These are phyloP conservation scores for Geotrichum citri-aurantii DNA, from an alignment of 1,139 yeast species.

Conservation along the genomic window DNA sequence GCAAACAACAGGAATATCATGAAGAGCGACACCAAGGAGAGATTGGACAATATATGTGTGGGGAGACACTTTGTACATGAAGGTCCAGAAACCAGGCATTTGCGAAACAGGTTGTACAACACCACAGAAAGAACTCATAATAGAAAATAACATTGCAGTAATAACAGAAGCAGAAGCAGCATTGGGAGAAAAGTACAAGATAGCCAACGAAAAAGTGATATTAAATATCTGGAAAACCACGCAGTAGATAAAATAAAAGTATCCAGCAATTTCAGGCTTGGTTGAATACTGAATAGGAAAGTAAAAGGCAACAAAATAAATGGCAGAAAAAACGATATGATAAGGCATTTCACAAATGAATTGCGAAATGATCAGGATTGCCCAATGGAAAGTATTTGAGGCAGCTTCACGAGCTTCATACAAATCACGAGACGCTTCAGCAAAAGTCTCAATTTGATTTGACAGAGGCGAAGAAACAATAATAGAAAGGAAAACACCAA, in stretches of 20 bases:
- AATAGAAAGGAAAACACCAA: conserved; percentile 47
- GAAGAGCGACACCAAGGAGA: conserved; percentile 48
- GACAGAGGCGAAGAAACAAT: conserved; percentile 49
- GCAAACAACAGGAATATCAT: conserved; percentile 54
- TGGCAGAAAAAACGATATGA: conserved; percentile 46
- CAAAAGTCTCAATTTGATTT: conserved; percentile 54
- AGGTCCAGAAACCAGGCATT: conserved; percentile 59
- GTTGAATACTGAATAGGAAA: conserved; percentile 44
- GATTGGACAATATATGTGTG: conserved; percentile 62
- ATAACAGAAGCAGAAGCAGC: no score
- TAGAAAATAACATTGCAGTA: conserved; percentile 41
- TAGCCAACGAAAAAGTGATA: no score
- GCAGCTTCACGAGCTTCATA: conserved; percentile 59
- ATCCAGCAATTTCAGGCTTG: conserved; percentile 37
- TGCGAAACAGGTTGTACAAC: conserved; percentile 56
- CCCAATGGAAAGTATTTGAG: conserved; percentile 64
- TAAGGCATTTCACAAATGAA: conserved; percentile 52
- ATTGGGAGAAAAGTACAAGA: no score
- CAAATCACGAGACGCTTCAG: conserved; percentile 49
- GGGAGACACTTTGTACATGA: conserved; percentile 69
- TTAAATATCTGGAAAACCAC: no score
- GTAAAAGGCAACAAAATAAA: conserved; percentile 51
- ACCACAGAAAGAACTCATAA: conserved; percentile 51
- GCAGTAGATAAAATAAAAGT: conserved; percentile 45
- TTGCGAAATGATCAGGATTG: conserved; percentile 46